phyloP scores from a whole-genome alignment of 805 yeast species.

The Lipomyces orientalis region DNA sequence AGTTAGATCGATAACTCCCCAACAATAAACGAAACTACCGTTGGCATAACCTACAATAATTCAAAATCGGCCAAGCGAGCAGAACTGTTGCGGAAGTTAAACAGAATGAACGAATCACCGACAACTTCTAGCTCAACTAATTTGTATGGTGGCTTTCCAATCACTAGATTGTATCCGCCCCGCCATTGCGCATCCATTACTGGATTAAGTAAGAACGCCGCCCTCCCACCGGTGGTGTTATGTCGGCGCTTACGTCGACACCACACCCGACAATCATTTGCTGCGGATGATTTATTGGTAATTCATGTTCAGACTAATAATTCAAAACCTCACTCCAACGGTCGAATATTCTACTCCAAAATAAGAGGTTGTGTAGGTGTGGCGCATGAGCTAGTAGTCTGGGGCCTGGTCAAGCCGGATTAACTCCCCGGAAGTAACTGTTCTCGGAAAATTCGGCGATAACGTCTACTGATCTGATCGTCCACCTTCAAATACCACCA shows the following conservation, averaged over 20 bases:
- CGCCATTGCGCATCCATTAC: background rate
- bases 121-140: background rate
- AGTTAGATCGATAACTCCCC: background rate
- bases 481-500: background rate
- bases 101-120: background rate
- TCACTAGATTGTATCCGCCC: background rate
- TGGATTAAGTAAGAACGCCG: background rate
- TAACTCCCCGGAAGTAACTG: background rate
- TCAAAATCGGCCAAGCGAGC: background rate
- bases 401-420: too few species aligned
- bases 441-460: background rate
- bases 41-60: background rate
- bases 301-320: too few species aligned
- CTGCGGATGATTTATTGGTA: background rate
- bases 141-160: background rate
- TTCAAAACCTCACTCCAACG: too few species aligned
- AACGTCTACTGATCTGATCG: background rate
- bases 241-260: background rate
- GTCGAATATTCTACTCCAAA: too few species aligned
- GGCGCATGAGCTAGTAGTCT: too few species aligned
- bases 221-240: background rate
- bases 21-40: background rate
- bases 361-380: too few species aligned
- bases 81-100: background rate
- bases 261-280: background rate